These are phyloP conservation scores for Neonectria faginata DNA, from an alignment of 2,329 filamentous ascomycete species.

Conservation along the genomic window DNA sequence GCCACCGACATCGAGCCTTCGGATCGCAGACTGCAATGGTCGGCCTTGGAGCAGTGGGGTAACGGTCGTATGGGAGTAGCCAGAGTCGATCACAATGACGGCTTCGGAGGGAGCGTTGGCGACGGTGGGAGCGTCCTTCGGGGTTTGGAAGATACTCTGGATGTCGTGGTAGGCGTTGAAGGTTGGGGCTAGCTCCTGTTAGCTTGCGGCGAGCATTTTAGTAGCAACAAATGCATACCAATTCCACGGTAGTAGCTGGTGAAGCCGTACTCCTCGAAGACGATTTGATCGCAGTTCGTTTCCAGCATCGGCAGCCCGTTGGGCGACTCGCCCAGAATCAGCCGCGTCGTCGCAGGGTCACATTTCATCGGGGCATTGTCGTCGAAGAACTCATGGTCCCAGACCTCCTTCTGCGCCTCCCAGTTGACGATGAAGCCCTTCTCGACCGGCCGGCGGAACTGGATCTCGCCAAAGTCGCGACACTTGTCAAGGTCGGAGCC, in stretches of 20 bases:
- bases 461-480: conserved; percentile 88
- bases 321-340: conserved; percentile 87
- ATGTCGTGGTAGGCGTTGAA: conserved; percentile 88
- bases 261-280: conserved; percentile 98
- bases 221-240: conserved; percentile 58
- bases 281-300: conserved; percentile 92
- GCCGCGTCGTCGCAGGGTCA: conserved; percentile 82
- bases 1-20: conserved; percentile 89
- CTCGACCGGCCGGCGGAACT: conserved; percentile 89
- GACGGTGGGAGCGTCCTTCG: conserved; percentile 57
- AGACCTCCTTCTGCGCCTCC: conserved; percentile 95
- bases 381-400: conserved; percentile 89
- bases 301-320: conserved; percentile 86
- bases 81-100: conserved; percentile 88
- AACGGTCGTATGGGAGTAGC: conserved; percentile 92
- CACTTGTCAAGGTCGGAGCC: conserved; percentile 83
- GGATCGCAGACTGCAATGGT: conserved; percentile 82
- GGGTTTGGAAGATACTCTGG: conserved; percentile 74
- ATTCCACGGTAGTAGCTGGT: conserved; percentile 83
- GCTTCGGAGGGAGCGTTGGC: conserved; percentile 75
- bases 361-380: conserved; percentile 73
- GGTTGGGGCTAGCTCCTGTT: conserved; percentile 66
- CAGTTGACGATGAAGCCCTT: conserved; percentile 96
- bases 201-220: conserved; percentile 1
- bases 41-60: conserved; percentile 86